Base-by-base conservation (phyloP, 1,139 yeast species). In the Sugiyamaella grinbergsii region DNA sequence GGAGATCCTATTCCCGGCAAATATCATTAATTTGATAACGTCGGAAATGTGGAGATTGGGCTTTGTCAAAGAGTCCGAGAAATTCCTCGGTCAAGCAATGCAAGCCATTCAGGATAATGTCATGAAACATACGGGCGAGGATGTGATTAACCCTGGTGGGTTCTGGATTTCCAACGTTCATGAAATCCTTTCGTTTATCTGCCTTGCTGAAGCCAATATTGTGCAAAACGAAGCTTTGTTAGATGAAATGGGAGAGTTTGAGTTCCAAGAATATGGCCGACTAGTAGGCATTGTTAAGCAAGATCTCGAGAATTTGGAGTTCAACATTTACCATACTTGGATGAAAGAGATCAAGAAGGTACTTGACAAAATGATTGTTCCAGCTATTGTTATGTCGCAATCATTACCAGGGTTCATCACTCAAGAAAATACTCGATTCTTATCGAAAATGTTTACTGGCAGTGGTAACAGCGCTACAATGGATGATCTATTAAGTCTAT, bases 21-120 rank as follows among this genome's bases (percentile, higher is more conserved):
- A 97, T 74, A 88, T 93, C 56, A 84, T 93, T 62, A 91, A 93
- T 61, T 85, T 94, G 58, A 85, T 93, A 40, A 78, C 93, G 56
- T 85, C 95, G 62, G 98, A 94, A 69, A 90, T 93, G 98, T 93
- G 99, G 99, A 81, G 98, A 71, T 77, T 91, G 53, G 98, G 98
- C 1, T 79, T 90, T 62, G 90, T 96, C 33, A 84, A 86, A 61
- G 96, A 91, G 69, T 83, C 94, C 64, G 98, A 93, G 73, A 84
- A 83, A 53, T 88, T 93, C 68, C 74, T 93, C 58, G 97, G 97
- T 49, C 94, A 87, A 68, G 95, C 89, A 3, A 78, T 93, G 69
- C 83, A 90, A 40, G 85, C 89, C 2, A 90, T 93, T 59, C 98
- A 93, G 73, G 83, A 80, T 50, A 62, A 68, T 15, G 72, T 72